Conservation (phyloP, 768 basidiomycete species). For the Collybiopsis confluens region DNA sequence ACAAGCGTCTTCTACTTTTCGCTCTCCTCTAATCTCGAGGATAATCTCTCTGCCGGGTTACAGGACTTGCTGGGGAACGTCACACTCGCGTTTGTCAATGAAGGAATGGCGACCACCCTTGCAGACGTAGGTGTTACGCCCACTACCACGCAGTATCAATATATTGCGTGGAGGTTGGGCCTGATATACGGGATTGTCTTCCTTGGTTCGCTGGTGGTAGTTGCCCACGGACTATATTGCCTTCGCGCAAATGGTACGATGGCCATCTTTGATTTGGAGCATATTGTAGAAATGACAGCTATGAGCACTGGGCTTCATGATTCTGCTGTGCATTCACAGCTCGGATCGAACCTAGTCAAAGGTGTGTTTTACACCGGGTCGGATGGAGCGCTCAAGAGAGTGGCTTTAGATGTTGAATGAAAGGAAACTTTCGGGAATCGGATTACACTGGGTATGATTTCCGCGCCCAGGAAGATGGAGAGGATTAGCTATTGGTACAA, state of each 20-base stretch:
- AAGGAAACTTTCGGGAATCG: too few relatives aligned
- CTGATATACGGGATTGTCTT: conserved; percentile 3
- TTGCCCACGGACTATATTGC: not conserved
- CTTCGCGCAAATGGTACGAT: not conserved
- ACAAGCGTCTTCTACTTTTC: not conserved
- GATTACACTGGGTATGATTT: too few relatives aligned
- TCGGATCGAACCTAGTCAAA: not conserved
- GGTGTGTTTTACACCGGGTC: not conserved
- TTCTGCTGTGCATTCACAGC: not conserved
- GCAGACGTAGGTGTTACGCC: conserved; percentile 10
- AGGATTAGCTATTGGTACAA: too few relatives aligned
- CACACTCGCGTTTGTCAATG: conserved; percentile 1
- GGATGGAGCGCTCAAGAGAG: not conserved
- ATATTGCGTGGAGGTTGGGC: conserved; percentile 35
- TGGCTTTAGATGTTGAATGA: not conserved
- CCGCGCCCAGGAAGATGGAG: too few relatives aligned
- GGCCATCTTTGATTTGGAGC: not conserved
- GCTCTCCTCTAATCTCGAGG: not conserved
- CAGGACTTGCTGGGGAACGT: not conserved
- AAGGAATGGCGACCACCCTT: conserved; percentile 2
- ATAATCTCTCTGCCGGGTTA: not conserved
- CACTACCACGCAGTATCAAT: conserved; percentile 29
- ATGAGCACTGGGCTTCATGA: not conserved
- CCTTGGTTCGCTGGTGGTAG: not conserved
- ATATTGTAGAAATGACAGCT: conserved; percentile 3